Evolutionary conservation across 345 rosid species (phyloP).

Genomic region (Streptanthus diversifolius): DNA sequence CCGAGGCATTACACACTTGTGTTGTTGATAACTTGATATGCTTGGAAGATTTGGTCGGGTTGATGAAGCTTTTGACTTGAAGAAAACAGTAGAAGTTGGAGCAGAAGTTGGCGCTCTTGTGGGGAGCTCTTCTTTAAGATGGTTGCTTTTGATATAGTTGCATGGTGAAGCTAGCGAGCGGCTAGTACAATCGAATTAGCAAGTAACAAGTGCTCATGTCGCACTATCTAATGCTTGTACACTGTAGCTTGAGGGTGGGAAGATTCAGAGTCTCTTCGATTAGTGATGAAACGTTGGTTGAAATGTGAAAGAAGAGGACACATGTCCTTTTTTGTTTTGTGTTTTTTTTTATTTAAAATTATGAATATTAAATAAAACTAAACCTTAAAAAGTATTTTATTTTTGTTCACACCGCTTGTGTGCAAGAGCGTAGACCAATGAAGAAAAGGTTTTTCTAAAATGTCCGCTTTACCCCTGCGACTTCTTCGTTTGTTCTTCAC

Average conservation of each 20-base stretch:
- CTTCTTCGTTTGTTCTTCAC: not conserved
- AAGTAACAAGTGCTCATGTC: conserved; percentile 61
- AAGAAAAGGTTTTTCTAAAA: not conserved
- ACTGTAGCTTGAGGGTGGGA: conserved; percentile 69
- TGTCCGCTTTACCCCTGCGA: not conserved
- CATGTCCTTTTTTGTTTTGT: too few species aligned
- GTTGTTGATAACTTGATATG: conserved; percentile 87
- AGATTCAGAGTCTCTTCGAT: conserved; percentile 44
- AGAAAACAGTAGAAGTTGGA: conserved; percentile 43
- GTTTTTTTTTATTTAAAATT: too few species aligned
- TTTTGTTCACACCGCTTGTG: not conserved
- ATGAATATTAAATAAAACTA: too few species aligned
- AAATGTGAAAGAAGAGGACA: conserved; percentile 55
- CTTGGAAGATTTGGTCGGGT: conserved; percentile 67
- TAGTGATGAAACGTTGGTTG: conserved; percentile 60
- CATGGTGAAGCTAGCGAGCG: conserved; percentile 53
- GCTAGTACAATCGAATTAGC: conserved; percentile 50
- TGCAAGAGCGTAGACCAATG: not conserved
- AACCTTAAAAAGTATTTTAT: too few species aligned
- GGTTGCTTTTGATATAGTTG: conserved; percentile 73
- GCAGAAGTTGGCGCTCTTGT: conserved; percentile 54
- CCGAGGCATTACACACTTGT: conserved; percentile 68
- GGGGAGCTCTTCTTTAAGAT: conserved; percentile 77
- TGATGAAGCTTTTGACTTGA: conserved; percentile 62
- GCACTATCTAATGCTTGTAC: conserved; percentile 64